Evolutionary conservation across 1,139 yeast genomes (phyloP), one percentile per base, ranked within the genome.

Genomic region (Ogataea hybrid): DNA sequence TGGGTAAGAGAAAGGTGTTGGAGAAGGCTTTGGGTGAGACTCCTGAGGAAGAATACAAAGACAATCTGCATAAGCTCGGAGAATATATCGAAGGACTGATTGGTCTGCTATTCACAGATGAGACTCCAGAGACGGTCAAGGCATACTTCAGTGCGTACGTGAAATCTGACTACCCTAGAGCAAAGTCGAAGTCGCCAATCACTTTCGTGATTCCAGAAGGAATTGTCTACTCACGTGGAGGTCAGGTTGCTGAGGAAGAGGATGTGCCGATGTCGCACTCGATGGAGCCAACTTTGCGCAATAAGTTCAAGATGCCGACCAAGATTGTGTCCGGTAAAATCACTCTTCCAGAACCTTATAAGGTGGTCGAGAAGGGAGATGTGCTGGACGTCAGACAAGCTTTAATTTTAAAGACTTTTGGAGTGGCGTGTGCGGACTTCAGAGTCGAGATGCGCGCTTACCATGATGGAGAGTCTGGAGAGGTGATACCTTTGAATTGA

Each of bases 261-360:
- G 99, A 92, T 64, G 92, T 92, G 16, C 96, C 97, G 55, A 81
- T 92, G 87, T 84, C 95, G 10, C 98, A 92, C 63, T 88, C 97
- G 5, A 73, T 94, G 67, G 98, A 92, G 68, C 88, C 89, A 56
- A 87, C 96, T 32, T 68, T 92, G 58, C 82, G 98, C 71, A 85
- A 81, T 63, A 84, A 84, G 61, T 81, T 81, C 55, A 92, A 92
- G 61, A 81, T 94, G 57, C 97, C 98, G 51, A 90, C 97, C 7
- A 84, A 79, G 60, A 84, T 92, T 55, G 86, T 85, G 64, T 75
- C 81, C 36, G 99, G 99, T 62, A 90, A 90, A 64, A 84, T 92
- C 50, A 73, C 78, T 41, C 68, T 92, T 42, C 79, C 77, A 28
- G 79, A 81, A 51, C 95, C 94, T 39, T 88, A 78, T 64, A 74